Percentiles rank a stretch among this genome's conserved stretches.
Conservation (phyloP, 257 asterid species). For the Solanum gandarillasii region DNA sequence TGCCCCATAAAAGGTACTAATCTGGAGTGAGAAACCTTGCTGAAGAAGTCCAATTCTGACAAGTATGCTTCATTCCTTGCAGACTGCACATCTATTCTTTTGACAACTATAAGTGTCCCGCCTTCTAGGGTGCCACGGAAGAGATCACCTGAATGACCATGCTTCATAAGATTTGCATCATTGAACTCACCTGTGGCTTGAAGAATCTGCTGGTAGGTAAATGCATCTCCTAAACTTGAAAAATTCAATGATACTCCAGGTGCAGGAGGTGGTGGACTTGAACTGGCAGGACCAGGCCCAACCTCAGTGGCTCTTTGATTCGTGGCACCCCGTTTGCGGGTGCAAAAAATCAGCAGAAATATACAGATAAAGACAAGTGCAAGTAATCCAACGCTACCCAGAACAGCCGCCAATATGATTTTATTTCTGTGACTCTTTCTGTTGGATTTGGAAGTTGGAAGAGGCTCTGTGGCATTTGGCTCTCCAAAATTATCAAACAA, state of each 20-base stretch:
- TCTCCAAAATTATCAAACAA: conserved; percentile 70
- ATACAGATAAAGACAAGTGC: conserved; percentile 27
- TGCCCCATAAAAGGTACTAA: conserved; percentile 82
- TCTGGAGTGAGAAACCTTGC: conserved; percentile 66
- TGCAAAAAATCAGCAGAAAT: conserved; percentile 35
- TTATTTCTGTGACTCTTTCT: conserved; percentile 23
- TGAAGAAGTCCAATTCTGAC: conserved; percentile 58
- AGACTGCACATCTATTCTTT: conserved; percentile 44
- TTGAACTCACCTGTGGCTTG: conserved; percentile 58
- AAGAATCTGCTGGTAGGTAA: conserved; percentile 76
- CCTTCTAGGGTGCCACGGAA: conserved; percentile 73
- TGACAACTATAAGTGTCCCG: conserved; percentile 58
- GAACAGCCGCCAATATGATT: conserved; percentile 61
- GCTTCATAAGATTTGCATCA: conserved; percentile 50
- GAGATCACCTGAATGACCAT: conserved; percentile 80
- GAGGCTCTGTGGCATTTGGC: conserved; percentile 32
- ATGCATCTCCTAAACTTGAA: conserved; percentile 57
- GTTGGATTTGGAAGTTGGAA: conserved; percentile 25
- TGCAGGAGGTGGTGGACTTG: conserved; percentile 35
- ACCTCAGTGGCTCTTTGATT: conserved; percentile 50
- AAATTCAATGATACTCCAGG: conserved; percentile 35
- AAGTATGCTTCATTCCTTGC: conserved; percentile 49
- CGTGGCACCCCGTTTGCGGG: conserved; percentile 40
- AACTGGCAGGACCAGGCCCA: conserved; percentile 57
- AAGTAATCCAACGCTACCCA: conserved; percentile 59